Conservation (phyloP, 176 grass and related monocot species). For the Avena atlantica region DNA sequence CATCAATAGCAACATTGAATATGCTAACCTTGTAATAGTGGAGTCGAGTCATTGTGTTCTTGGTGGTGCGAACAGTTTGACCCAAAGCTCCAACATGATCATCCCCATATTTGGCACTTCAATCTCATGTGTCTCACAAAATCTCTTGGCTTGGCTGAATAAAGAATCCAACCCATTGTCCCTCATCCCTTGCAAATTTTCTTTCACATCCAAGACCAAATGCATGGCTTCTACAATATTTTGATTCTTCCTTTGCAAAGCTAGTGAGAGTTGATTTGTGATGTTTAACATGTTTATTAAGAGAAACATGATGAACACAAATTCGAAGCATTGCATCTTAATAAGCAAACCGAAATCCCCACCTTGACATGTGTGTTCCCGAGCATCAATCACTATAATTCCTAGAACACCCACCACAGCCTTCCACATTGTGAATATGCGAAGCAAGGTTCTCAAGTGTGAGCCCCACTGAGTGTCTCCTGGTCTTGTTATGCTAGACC, state of each 20-base stretch:
- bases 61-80: not conserved
- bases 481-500: too few relatives aligned
- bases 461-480: too few relatives aligned
- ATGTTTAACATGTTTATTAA: not conserved
- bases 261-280: not conserved
- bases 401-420: too few relatives aligned
- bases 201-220: not conserved
- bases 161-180: not conserved
- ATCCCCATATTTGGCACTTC: not conserved
- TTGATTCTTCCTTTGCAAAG: not conserved
- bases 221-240: not conserved
- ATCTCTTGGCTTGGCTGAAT: not conserved
- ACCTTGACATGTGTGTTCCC: too few relatives aligned
- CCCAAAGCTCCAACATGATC: not conserved
- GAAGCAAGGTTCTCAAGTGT: too few relatives aligned
- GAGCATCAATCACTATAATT: too few relatives aligned
- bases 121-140: not conserved
- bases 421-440: too few relatives aligned
- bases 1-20: too few relatives aligned
- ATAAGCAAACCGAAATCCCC: too few relatives aligned
- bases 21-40: too few relatives aligned
- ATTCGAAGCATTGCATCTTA: not conserved
- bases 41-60: not conserved
- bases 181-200: not conserved
- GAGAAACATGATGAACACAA: constrained; percentile 1